These are phyloP conservation scores for Coemansia sp. DNA, from an alignment of 192 early-diverging fungal species.

Conservation along the genomic window DNA sequence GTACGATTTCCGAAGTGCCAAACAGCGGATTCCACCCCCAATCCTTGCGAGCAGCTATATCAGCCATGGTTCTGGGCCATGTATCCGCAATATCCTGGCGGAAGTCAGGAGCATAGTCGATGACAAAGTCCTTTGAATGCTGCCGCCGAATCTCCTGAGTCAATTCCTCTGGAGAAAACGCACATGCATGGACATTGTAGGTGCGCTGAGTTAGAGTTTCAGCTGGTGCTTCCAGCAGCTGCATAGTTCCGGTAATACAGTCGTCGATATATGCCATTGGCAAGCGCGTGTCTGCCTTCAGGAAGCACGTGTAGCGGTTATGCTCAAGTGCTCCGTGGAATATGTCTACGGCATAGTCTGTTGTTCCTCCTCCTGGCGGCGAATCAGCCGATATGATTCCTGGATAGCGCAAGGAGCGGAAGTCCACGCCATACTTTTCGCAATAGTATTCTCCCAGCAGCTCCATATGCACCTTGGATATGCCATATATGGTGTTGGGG, in stretches of 20 bases:
- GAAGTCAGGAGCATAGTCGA: conserved; percentile 59
- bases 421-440: conserved; percentile 64
- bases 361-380: conserved; percentile 67
- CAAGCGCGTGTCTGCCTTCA: conserved; percentile 55
- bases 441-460: conserved; percentile 67
- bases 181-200: conserved; percentile 64
- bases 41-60: conserved; percentile 57
- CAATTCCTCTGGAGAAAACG: conserved; percentile 59
- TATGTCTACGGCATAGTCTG: conserved; percentile 68
- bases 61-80: conserved; percentile 64
- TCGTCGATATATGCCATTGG: conserved; percentile 70
- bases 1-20: conserved; percentile 59
- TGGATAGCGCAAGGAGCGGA: conserved; percentile 64
- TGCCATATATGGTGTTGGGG: conserved; percentile 68
- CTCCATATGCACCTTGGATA: conserved; percentile 66
- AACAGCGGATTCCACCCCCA: conserved; percentile 66
- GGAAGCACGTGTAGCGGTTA: conserved; percentile 59
- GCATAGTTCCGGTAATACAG: conserved; percentile 64
- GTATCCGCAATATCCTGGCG: conserved; percentile 66
- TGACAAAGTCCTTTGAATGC: conserved; percentile 55
- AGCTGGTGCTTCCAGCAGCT: conserved; percentile 56
- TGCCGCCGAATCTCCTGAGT: conserved; percentile 53
- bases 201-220: conserved; percentile 56
- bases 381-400: conserved; percentile 66
- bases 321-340: conserved; percentile 63